Evolutionary conservation across 2,329 filamentous ascomycete genomes (phyloP).

Genomic region (Neoscytalidium dimidiatum): DNA sequence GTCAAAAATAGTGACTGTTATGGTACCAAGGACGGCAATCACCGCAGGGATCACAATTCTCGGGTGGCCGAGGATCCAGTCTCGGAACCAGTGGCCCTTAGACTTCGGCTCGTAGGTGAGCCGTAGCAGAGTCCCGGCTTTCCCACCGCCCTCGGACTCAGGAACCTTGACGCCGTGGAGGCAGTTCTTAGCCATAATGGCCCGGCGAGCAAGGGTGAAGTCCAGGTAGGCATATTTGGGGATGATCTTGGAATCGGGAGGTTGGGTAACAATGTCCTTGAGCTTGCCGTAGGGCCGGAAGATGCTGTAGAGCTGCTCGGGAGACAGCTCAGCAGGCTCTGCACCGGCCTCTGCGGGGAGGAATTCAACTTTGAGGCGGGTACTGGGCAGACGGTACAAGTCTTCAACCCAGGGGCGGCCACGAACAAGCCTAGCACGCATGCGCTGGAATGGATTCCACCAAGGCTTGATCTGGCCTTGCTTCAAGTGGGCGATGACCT

Average conservation of each 20-base stretch:
- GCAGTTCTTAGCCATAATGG: slow-evolving; percentile 89
- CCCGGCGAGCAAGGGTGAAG: slow-evolving; percentile 71
- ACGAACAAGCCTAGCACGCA: slow-evolving; percentile 71
- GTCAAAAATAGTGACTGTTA: slow-evolving; percentile 89
- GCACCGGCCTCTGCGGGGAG: slow-evolving; percentile 71
- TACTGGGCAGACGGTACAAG: slow-evolving; percentile 77
- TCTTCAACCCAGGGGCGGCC: slow-evolving; percentile 95
- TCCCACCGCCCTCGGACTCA: slow-evolving; percentile 71
- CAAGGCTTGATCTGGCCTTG: slow-evolving; percentile 78
- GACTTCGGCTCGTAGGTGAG: slow-evolving; percentile 81
- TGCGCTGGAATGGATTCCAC: slow-evolving; percentile 79
- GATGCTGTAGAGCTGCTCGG: slow-evolving; percentile 82
- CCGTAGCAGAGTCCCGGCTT: slow-evolving; percentile 73
- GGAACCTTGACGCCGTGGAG: slow-evolving; percentile 79
- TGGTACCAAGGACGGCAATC: slow-evolving; percentile 76
- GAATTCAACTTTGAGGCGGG: slow-evolving; percentile 80
- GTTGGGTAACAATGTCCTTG: slow-evolving; percentile 77
- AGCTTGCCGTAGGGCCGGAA: slow-evolving; percentile 92
- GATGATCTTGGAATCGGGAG: slow-evolving; percentile 80
- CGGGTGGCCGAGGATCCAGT: slow-evolving; percentile 85
- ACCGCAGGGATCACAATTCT: slow-evolving; percentile 82
- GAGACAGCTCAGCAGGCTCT: slow-evolving; percentile 74
- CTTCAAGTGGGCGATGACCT: slow-evolving; percentile 64
- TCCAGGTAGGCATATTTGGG: slow-evolving; percentile 81
- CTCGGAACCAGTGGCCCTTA: slow-evolving; percentile 77